phyloP scores from a whole-genome alignment of 495 filamentous ascomycete genomes.

The Penicillium pulvis region DNA sequence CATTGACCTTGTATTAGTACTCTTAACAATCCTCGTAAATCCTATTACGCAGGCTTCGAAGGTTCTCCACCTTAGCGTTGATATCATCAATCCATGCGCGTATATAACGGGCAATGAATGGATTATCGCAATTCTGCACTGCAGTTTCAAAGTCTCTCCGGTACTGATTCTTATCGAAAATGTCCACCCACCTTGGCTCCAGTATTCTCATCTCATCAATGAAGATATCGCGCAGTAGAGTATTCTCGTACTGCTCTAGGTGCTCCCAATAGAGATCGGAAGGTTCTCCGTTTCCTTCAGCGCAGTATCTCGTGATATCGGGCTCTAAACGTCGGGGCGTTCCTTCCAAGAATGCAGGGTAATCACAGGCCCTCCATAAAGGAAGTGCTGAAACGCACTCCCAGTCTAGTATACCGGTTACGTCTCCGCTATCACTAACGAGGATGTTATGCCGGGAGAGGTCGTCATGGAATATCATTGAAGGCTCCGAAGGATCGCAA shows the following conservation, averaged over 20 bases:
- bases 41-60: too few species aligned
- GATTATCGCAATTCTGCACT: conserved; percentile 23
- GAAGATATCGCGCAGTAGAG: conserved; percentile 33
- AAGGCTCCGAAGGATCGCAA: not conserved
- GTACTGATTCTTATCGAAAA: conserved; percentile 11
- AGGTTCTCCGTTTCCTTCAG: conserved; percentile 31
- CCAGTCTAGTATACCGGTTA: conserved; percentile 57
- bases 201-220: conserved; percentile 31
- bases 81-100: conserved; percentile 12
- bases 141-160: conserved; percentile 18
- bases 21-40: too few species aligned
- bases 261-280: conserved; percentile 28
- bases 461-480: conserved; percentile 39
- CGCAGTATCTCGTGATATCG: conserved; percentile 30
- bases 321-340: conserved; percentile 28
- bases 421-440: conserved; percentile 40
- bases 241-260: conserved; percentile 34
- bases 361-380: conserved; percentile 46
- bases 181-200: conserved; percentile 24
- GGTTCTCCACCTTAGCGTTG: not conserved
- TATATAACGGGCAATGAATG: conserved; percentile 15
- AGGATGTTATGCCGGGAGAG: conserved; percentile 54
- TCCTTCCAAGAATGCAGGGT: conserved; percentile 45
- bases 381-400: conserved; percentile 53
- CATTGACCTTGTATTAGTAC: too few species aligned